Evolutionary conservation across 805 yeast species (phyloP).

Genomic region (Sugiyamaella chiloensis): DNA sequence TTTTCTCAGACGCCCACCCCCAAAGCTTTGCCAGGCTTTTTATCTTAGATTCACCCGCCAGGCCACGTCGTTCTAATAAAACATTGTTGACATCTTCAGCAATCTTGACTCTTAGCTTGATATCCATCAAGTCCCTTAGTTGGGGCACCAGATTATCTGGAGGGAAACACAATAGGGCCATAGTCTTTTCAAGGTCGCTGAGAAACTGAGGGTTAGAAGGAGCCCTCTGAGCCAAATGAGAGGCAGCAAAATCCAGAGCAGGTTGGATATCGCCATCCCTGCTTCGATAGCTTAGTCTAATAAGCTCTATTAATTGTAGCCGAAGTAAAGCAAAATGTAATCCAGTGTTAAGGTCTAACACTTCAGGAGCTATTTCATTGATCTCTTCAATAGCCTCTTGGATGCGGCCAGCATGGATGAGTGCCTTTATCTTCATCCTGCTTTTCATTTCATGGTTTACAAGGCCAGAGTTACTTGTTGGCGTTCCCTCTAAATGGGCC

Average conservation of each 20-base stretch:
- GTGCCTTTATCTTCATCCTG: conserved; percentile 51
- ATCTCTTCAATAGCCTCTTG: conserved; percentile 54
- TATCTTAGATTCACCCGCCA: conserved; percentile 37
- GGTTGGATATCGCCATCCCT: conserved; percentile 25
- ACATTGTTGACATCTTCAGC: conserved; percentile 69
- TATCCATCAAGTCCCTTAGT: conserved; percentile 53
- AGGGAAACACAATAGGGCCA: conserved; percentile 69
- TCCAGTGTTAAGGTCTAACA: conserved; percentile 59
- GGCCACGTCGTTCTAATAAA: conserved; percentile 45
- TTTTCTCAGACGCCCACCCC: conserved; percentile 58
- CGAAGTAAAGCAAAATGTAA: conserved; percentile 72
- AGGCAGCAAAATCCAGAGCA: conserved; percentile 36
- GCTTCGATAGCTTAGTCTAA: conserved; percentile 48
- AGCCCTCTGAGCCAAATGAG: conserved; percentile 52
- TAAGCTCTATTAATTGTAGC: conserved; percentile 76
- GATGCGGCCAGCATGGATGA: conserved; percentile 59
- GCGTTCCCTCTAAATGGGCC: conserved; percentile 43
- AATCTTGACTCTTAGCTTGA: conserved; percentile 59
- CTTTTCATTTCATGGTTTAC: conserved; percentile 37
- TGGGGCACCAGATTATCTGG: conserved; percentile 36
- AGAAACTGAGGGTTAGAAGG: conserved; percentile 53
- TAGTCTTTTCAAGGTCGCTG: conserved; percentile 73
- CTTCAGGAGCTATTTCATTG: conserved; percentile 57
- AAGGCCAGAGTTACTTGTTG: conserved; percentile 29
- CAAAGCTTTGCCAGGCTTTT: conserved; percentile 58